A percentile compares a stretch with the other conserved stretches of the same genome.
Evolutionary conservation across 2,329 filamentous ascomycete genomes (phyloP).

Genomic region (Ophiosphaerella herpotricha): DNA sequence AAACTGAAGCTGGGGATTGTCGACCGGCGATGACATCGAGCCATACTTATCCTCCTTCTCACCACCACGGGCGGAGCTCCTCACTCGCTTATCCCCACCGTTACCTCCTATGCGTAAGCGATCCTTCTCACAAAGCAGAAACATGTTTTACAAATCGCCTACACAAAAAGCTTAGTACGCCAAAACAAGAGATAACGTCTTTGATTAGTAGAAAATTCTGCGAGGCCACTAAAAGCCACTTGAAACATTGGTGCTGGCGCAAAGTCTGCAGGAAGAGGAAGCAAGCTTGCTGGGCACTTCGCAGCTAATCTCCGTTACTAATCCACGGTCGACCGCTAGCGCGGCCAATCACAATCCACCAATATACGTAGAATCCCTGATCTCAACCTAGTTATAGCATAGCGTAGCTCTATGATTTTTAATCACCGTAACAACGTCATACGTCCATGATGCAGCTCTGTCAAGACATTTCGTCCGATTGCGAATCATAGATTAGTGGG

Average conservation of each 20-base stretch:
- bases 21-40: neutral
- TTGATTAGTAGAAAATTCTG: neutral
- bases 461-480: constrained; percentile 6
- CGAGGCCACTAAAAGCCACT: neutral
- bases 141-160: constrained; percentile 2
- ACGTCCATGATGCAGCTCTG: neutral
- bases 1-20: neutral
- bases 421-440: constrained; percentile 2
- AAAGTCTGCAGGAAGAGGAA: neutral
- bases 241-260: neutral
- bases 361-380: neutral
- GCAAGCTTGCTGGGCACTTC: neutral
- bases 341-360: neutral
- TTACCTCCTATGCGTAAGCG: neutral
- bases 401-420: neutral
- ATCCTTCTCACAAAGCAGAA: constrained; percentile 3
- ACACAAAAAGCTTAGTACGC: neutral
- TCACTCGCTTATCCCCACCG: neutral
- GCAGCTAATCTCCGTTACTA: neutral
- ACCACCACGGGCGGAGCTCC: neutral
- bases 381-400: neutral
- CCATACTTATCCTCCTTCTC: constrained; percentile 2
- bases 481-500: neutral
- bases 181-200: neutral
- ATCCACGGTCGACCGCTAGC: neutral